These are phyloP conservation scores for Closterium sp. DNA, from an alignment of 139 green algal genomes.

Conservation along the genomic window DNA sequence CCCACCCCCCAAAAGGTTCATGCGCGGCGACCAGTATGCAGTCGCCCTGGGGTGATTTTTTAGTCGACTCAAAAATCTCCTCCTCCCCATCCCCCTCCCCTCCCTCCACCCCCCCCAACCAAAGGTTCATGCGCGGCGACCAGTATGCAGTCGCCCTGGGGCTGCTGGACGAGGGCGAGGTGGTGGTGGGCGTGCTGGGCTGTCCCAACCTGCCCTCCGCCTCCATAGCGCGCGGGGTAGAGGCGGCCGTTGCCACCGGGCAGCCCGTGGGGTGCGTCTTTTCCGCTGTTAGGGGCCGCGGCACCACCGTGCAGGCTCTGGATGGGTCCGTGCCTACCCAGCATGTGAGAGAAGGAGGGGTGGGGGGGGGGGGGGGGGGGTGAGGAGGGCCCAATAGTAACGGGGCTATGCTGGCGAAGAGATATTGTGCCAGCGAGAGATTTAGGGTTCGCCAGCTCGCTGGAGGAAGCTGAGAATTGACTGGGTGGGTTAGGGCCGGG, in stretches of 20 bases:
- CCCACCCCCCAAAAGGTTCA: constrained; percentile 69
- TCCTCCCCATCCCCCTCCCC: neutral
- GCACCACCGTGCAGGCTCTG: constrained; percentile 64
- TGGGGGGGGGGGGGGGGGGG: neutral
- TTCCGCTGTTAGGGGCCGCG: constrained; percentile 60
- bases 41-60: constrained; percentile 90
- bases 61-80: no score
- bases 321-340: constrained; percentile 27
- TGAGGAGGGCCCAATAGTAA: neutral
- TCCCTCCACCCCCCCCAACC: neutral
- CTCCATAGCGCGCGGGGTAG: constrained; percentile 62
- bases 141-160: constrained; percentile 95
- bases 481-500: no score
- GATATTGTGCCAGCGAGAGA: no score
- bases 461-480: no score
- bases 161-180: constrained; percentile 75
- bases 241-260: constrained; percentile 41
- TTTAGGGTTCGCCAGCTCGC: no score
- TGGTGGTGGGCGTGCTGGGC: constrained; percentile 84
- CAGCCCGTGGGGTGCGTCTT: constrained; percentile 73
- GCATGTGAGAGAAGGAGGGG: neutral
- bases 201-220: constrained; percentile 88
- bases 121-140: constrained; percentile 86
- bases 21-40: constrained; percentile 88
- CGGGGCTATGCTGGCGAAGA: no score